A percentile compares a stretch with the other conserved stretches of the same genome.
Evolutionary conservation across 805 yeast genomes (phyloP).

Genomic region (Isabelozyma gotoi): DNA sequence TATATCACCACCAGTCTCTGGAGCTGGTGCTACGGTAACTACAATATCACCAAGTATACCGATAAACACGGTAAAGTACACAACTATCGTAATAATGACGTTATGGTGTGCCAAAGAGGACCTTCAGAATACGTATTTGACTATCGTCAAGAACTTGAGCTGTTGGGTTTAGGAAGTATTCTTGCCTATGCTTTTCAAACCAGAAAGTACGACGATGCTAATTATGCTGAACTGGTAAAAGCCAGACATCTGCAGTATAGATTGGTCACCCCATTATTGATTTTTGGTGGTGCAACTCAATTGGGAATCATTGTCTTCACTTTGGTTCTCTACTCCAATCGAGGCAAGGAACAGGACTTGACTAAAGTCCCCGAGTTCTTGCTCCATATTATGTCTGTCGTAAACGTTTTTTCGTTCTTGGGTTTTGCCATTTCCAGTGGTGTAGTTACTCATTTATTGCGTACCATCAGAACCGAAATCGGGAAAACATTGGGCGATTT

Average conservation of each 20-base stretch:
- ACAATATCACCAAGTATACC: constrained; percentile 18
- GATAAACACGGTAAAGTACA: constrained; percentile 12
- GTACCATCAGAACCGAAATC: constrained; percentile 23
- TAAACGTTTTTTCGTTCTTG: constrained; percentile 34
- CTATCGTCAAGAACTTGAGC: constrained; percentile 40
- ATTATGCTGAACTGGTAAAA: constrained; percentile 12
- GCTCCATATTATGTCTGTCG: constrained; percentile 34
- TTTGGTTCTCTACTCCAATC: constrained; percentile 33
- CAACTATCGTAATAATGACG: constrained; percentile 14
- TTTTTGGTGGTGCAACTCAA: constrained; percentile 28
- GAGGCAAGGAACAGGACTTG: constrained; percentile 35
- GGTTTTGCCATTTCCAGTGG: constrained; percentile 29
- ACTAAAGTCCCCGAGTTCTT: constrained; percentile 26
- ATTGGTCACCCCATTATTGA: constrained; percentile 26
- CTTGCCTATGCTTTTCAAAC: constrained; percentile 48
- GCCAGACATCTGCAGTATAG: constrained; percentile 13
- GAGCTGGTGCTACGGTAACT: constrained; percentile 47
- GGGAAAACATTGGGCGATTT: constrained; percentile 37
- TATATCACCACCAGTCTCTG: constrained; percentile 39
- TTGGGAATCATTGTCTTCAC: constrained; percentile 25
- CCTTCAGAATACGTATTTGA: constrained; percentile 35
- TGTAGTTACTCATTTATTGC: constrained; percentile 25
- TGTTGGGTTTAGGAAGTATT: constrained; percentile 42
- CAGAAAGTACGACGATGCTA: constrained; percentile 8
- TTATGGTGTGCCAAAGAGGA: constrained; percentile 20